phyloP scores from a whole-genome alignment of 2,329 filamentous ascomycete species.

The Cadophora sp. region DNA sequence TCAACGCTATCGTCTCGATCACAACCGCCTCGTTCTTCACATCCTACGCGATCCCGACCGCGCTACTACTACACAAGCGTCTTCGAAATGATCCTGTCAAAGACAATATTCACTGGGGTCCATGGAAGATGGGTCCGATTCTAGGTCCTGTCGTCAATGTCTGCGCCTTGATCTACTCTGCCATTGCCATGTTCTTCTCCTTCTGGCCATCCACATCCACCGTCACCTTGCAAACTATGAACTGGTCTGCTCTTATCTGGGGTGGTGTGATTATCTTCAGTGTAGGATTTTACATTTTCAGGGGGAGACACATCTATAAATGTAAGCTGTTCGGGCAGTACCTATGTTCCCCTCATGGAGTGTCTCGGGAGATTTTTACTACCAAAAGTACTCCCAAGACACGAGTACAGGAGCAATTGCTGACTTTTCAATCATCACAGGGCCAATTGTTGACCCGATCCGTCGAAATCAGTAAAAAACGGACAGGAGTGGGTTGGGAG shows the following conservation, averaged over 20 bases:
- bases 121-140: slow-evolving; percentile 33
- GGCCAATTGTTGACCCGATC: slow-evolving; percentile 47
- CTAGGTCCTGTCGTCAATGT: slow-evolving; percentile 34
- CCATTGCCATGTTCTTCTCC: slow-evolving; percentile 60
- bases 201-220: slow-evolving; percentile 32
- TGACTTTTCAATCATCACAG: no score
- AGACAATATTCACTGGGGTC: slow-evolving; percentile 35
- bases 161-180: slow-evolving; percentile 24
- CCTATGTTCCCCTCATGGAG: no score
- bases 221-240: slow-evolving; percentile 48
- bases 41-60: slow-evolving; percentile 50
- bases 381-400: no score
- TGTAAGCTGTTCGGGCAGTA: no score
- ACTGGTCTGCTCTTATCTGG: slow-evolving; percentile 55
- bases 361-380: no score
- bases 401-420: no score
- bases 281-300: slow-evolving; percentile 53
- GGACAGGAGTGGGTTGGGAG: not conserved
- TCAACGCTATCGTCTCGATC: slow-evolving; percentile 53
- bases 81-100: slow-evolving; percentile 38
- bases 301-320: slow-evolving; percentile 52
- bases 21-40: slow-evolving; percentile 51
- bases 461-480: slow-evolving; percentile 25
- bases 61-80: slow-evolving; percentile 51
- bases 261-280: slow-evolving; percentile 51